phyloP scores from a whole-genome alignment of 345 rosid species.

The Angophora floribunda region DNA sequence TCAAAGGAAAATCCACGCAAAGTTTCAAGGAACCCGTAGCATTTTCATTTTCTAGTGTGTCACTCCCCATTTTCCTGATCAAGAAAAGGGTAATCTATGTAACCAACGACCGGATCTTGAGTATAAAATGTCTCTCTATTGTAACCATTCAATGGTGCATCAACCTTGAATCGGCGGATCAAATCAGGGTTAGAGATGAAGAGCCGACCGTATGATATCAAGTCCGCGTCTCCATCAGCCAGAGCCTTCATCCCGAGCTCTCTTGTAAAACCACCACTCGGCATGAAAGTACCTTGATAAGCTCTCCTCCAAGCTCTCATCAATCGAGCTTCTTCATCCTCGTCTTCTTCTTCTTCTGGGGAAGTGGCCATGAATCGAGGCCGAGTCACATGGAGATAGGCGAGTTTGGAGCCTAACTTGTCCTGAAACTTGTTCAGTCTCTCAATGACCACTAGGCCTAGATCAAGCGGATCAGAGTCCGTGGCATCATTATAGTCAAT shows the following conservation, averaged over 20 bases:
- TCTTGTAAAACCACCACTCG: background rate
- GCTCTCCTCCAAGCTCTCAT: background rate
- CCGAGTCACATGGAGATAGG: constrained; percentile 4
- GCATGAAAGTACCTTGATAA: background rate
- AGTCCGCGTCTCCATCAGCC: constrained; percentile 40
- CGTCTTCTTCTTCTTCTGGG: background rate
- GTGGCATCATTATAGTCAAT: background rate
- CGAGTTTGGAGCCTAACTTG: background rate
- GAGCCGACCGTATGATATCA: constrained; percentile 70
- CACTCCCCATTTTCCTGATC: background rate
- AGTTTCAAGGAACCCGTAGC: background rate
- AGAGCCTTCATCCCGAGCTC: background rate
- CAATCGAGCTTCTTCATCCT: background rate
- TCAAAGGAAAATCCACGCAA: background rate
- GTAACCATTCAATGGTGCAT: constrained; percentile 53
- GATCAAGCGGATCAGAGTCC: background rate
- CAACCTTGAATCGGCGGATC: constrained; percentile 43
- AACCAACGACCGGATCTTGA: background rate
- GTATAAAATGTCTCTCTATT: constrained; percentile 65
- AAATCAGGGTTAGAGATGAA: constrained; percentile 86
- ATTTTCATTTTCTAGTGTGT: background rate
- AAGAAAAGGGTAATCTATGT: constrained; percentile 14
- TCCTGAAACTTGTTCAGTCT: background rate
- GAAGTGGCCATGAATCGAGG: background rate
- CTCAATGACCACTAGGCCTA: background rate